Base-by-base conservation (phyloP, 1,284 basidiomycete species). In the Ustilago shanxiensis region DNA sequence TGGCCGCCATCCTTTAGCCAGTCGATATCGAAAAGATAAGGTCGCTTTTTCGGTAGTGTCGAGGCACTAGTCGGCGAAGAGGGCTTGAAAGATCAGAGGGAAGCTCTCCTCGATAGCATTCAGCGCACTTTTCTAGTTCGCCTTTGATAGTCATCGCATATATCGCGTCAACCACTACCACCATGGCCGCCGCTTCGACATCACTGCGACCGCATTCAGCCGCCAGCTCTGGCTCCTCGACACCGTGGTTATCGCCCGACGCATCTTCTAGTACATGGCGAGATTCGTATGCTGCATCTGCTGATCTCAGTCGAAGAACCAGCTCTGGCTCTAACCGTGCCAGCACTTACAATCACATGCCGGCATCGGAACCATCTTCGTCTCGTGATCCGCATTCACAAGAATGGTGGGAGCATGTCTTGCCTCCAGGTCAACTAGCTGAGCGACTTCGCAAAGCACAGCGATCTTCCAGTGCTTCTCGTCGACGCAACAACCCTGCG, bases 321-420 rank as follows among this genome's bases (percentile, higher is more conserved):
- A 67, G 61, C 57, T 58, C 59, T 28, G 49, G 29, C 3, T 67
- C 65, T 26, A 54, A 29, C 44, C 63, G 39, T 44, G 26, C 16
- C 52, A 54, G 26, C n/a, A 28, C 24, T 39, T 24, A 35, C 50
- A 10, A 31, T 22, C 47, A 37, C 45, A 54, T 31, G 14, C 41
- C 24, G 20, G n/a, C 16, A 33, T 53, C 66, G 9, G 57, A 49
- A 7, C 33, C 60, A 14, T 61, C 56, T 9, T 47, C 39, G 1
- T 50, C 70, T 35, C 51, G 49, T 44, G 63, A 63, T n/a, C 58
- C 60, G 37, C 58, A 57, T n/a, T 65, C 69, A 10, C 66, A 75
- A 37, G 67, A 80, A 41, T 82, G 80, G 80, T 82, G 80, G 80
- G 80, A 80, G 67, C 63, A 78, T 37, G 72, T 82, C 13, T 51